Evolutionary conservation across 176 grass and related monocot species (phyloP), one percentile per base, ranked within the genome.

Genomic region (Puya raimondii): DNA sequence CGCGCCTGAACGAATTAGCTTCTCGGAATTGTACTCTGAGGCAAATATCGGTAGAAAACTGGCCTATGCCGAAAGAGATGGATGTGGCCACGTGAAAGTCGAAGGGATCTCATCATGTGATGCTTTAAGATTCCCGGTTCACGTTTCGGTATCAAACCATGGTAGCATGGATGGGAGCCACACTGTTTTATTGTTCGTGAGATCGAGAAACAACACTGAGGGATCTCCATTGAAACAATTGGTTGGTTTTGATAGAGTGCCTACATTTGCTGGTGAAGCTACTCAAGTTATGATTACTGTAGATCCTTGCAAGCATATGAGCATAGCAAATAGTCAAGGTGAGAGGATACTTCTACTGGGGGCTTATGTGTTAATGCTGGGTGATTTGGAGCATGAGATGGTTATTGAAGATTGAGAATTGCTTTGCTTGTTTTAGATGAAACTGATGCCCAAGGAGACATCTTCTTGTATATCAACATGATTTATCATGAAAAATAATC

Each of bases 281-380:
- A 76, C 79, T 16, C 61, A 76, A 51, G 78, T 85, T 54, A 65
- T 72, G 61, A 88, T 97, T 17, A 64, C 17, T 11, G 69, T 90
- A 2, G 82, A 97, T 50, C 86, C 89, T 8, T 97, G 86, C 85
- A 89, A 87, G 68, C 71, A 77, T 25, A 85, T 97, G 54, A 87
- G 84, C 59, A 49, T 69, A 14, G 86, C 87, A 65, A 81, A 90
- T 66, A 48, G 71, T 54, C 64, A 70, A 57, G 89, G 94, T 2
- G 51, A 29, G 67, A 81, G 77, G 64, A 76, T 85, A 21, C 79
- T 97, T 48, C 20, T 78, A 17, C 53, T 90, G 71, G 89, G 94
- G 54, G 33, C 47, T 56, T 80, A 97, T 49, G 49, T 86, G 64
- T 21, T 97, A 23, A 80, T 72, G 72, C 49, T 90, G 50, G 89